Conservation (phyloP, 1,284 basidiomycete species). For the Blastosporella zonata region DNA sequence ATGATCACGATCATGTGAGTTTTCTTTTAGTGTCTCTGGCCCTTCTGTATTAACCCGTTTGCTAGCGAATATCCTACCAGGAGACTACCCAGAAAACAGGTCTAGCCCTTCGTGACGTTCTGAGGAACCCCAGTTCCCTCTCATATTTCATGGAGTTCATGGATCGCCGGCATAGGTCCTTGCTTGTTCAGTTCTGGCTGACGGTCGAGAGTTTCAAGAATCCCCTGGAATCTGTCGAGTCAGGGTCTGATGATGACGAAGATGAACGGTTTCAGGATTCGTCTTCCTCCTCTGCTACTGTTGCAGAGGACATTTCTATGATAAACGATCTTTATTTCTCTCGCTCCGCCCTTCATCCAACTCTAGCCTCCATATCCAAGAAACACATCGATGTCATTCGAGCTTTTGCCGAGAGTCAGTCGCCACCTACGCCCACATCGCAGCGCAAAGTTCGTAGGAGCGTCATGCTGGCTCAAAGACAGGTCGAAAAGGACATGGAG, state of each 20-base stretch:
- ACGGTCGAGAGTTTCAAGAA: constrained; percentile 97
- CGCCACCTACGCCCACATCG: constrained; percentile 41
- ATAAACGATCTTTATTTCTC: constrained; percentile 86
- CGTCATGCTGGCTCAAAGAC: constrained; percentile 81
- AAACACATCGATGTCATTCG: constrained; percentile 70
- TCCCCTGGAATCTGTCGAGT: constrained; percentile 83
- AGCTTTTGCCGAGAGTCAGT: constrained; percentile 57
- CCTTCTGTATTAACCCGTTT: background rate
- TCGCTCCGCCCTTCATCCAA: constrained; percentile 51
- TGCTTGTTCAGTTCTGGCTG: constrained; percentile 95
- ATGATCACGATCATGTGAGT: constrained; percentile 59
- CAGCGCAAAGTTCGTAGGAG: constrained; percentile 68
- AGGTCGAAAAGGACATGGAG: constrained; percentile 87
- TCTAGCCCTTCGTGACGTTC: constrained; percentile 67
- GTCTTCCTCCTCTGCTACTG: constrained; percentile 54
- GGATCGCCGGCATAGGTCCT: constrained; percentile 83
- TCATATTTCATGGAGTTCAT: constrained; percentile 98
- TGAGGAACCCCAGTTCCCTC: constrained; percentile 84
- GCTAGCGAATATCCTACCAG: constrained; percentile 31
- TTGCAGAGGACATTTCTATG: constrained; percentile 84
- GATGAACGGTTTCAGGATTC: constrained; percentile 58
- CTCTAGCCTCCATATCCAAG: constrained; percentile 63
- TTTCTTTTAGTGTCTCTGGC: background rate
- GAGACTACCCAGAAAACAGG: constrained; percentile 42
- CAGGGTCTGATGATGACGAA: constrained; percentile 65